Percentiles rank a stretch among this genome's conserved stretches.
These are phyloP conservation scores for Candida germanica DNA, from an alignment of 805 yeast genomes.

Conservation along the genomic window DNA sequence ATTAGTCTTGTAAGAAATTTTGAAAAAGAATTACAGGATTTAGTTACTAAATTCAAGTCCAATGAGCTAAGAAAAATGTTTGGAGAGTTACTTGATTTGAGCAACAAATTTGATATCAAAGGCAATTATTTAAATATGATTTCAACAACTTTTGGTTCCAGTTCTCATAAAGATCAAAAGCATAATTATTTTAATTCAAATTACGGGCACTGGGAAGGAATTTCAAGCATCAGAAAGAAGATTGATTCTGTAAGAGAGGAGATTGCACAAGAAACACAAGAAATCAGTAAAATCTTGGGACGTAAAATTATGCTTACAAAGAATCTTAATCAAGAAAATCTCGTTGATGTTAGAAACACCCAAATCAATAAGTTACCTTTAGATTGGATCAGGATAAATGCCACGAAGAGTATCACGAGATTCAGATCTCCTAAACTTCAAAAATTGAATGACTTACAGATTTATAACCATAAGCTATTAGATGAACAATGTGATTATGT, in stretches of 20 bases:
- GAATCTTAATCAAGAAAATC: constrained; percentile 62
- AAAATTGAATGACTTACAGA: constrained; percentile 50
- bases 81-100: constrained; percentile 30
- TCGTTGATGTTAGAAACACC: constrained; percentile 70
- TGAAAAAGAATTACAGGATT: constrained; percentile 27
- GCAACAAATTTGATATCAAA: constrained; percentile 26
- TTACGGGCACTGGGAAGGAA: constrained; percentile 34
- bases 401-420: constrained; percentile 65
- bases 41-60: constrained; percentile 25
- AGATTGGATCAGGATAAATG: constrained; percentile 75
- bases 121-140: constrained; percentile 46
- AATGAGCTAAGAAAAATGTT: constrained; percentile 37
- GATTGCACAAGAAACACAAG: constrained; percentile 51
- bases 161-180: constrained; percentile 41
- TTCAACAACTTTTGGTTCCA: constrained; percentile 49
- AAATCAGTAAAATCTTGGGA: constrained; percentile 43
- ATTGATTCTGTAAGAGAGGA: constrained; percentile 44
- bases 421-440: constrained; percentile 63
- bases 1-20: constrained; percentile 25
- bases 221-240: constrained; percentile 31
- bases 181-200: constrained; percentile 40
- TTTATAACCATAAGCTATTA: constrained; percentile 58
- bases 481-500: constrained; percentile 45
- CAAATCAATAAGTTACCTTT: constrained; percentile 58
- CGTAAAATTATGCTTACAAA: constrained; percentile 55